phyloP scores from a whole-genome alignment of 192 early-diverging fungal genomes.

The Cladochytrium replicatum region DNA sequence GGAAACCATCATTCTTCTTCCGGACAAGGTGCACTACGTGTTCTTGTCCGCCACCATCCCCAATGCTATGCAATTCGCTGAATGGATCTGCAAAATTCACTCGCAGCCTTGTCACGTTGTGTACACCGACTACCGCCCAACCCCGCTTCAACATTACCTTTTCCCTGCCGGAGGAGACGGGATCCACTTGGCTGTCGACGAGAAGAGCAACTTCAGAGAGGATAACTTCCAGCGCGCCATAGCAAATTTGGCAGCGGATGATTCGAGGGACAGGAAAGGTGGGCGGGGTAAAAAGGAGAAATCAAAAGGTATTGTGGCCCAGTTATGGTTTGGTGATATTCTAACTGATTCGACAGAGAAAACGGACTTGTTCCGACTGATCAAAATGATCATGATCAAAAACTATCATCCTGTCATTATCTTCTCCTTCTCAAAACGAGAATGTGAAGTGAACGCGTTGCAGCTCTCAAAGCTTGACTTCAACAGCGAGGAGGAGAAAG shows the following conservation, averaged over 20 bases:
- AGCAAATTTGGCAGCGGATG: constrained; percentile 54
- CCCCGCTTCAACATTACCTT: constrained; percentile 93
- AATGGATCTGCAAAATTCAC: constrained; percentile 95
- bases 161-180: constrained; percentile 87
- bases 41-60: constrained; percentile 98
- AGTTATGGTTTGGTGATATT: too few species aligned
- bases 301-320: constrained; percentile 14
- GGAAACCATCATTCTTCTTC: constrained; percentile 92
- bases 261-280: constrained; percentile 29
- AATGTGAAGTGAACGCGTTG: constrained; percentile 85
- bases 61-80: constrained; percentile 97
- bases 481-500: constrained; percentile 72
- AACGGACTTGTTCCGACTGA: constrained; percentile 85
- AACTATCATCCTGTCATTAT: constrained; percentile 98
- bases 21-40: constrained; percentile 83
- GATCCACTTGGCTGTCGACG: constrained; percentile 92
- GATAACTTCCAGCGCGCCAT: constrained; percentile 94
- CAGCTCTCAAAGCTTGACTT: constrained; percentile 90
- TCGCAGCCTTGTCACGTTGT: constrained; percentile 97
- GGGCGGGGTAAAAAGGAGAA: constrained; percentile 33
- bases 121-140: constrained; percentile 94
- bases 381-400: constrained; percentile 89
- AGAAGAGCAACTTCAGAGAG: constrained; percentile 87
- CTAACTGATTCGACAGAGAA: constrained; percentile 27
- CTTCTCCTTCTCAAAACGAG: constrained; percentile 88